phyloP scores from a whole-genome alignment of 2,329 filamentous ascomycete genomes.

The Keithomyces neogunnii region DNA sequence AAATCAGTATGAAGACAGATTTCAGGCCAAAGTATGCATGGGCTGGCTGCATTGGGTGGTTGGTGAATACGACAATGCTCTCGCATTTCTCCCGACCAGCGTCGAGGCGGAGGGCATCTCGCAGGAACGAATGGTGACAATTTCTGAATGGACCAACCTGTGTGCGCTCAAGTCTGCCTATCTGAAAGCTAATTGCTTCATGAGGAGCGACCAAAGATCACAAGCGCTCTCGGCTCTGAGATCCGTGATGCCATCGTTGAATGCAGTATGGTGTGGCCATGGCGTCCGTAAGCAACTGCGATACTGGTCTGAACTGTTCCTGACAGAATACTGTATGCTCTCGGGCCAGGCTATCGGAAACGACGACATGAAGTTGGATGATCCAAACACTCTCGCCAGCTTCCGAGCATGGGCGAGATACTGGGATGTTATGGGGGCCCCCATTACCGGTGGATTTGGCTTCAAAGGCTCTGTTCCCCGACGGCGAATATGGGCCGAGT shows the following conservation, averaged over 20 bases:
- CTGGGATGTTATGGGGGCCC: constrained; percentile 46
- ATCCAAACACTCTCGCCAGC: constrained; percentile 44
- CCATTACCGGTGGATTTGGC: constrained; percentile 46
- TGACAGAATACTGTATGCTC: constrained; percentile 68
- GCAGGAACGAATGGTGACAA: constrained; percentile 41
- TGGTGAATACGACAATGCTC: constrained; percentile 57
- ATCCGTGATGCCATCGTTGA: constrained; percentile 56
- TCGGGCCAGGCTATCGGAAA: constrained; percentile 50
- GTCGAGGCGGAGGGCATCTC: constrained; percentile 47
- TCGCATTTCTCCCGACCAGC: constrained; percentile 53
- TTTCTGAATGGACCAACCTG: constrained; percentile 71
- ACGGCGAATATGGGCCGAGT: constrained; percentile 72
- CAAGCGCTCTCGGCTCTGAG: constrained; percentile 61
- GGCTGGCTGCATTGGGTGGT: constrained; percentile 79
- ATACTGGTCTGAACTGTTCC: constrained; percentile 70
- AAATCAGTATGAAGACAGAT: constrained; percentile 45
- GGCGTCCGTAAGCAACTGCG: constrained; percentile 56
- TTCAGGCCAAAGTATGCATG: constrained; percentile 75
- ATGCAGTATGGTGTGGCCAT: constrained; percentile 40
- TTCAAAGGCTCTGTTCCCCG: constrained; percentile 51
- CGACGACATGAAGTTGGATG: constrained; percentile 39
- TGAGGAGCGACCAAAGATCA: constrained; percentile 35
- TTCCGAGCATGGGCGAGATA: constrained; percentile 64
- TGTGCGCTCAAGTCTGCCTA: constrained; percentile 74
- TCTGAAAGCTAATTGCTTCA: constrained; percentile 59